Base-by-base conservation (phyloP, 306 rosid genomes). In the Prinsepia uniflora region DNA sequence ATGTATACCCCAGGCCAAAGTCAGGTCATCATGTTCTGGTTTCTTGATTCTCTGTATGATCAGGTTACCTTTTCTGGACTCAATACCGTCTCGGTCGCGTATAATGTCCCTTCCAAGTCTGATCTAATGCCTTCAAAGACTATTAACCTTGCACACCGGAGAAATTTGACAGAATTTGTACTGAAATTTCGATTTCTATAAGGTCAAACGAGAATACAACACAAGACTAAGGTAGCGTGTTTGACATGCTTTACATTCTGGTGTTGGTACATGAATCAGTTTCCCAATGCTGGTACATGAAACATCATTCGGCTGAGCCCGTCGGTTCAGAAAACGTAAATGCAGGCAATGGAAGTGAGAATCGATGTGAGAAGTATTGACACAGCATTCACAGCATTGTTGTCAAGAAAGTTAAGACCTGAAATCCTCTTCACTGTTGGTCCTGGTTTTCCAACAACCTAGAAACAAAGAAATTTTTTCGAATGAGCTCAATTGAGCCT, bases 401-500 rank as follows among this genome's bases (percentile, higher is more conserved):
- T 93, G 87, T 90, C 98, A 48, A 93, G 98, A 67, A 78, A 76
- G 75, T 64, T 75, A 68, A 80, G 72, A 68, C 98, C 96, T 17
- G 98, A 90, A 73, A 90, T 93, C 83, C 64, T 85, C 77, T 81
- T 81, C 6, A 90, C 90, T 0, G 96, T 85, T 72, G 96, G 92
- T 72, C 93, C 96, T 63, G 93, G 93, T 80, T 85, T 92, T 64
- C 96, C 98, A 73, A 93, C 98, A 70, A 93, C 83, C 98, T 93
- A 81, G 73, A 69, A 68, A 30, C 6, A 30, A 3, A 58, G 12
- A 30, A 56, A 3, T 30, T 30, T 30, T 47, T 30, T 48, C 47
- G 49, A 74, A 68, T 49, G 60, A 67, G 52, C 59, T 19, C 6
- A 10, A 49, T 45, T 43, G 42, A 68, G 67, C 64, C 10, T 39